Evolutionary conservation across 352 stramenopile genomes (phyloP).

Genomic region (Phytophthora cryptogea): DNA sequence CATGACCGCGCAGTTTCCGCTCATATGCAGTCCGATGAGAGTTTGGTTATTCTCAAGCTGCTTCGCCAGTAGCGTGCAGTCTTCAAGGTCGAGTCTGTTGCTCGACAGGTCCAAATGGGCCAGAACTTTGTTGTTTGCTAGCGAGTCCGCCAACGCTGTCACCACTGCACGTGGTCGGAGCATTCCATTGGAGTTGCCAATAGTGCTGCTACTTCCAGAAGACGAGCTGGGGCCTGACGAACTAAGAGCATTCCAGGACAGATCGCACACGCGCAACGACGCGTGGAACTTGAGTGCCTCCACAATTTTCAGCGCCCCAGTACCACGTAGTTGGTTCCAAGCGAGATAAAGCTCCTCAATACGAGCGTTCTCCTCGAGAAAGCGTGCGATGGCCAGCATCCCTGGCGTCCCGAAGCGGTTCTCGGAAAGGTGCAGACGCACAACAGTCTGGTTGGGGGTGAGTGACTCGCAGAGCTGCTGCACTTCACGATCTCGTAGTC

Average conservation of each 20-base stretch:
- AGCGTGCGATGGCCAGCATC: slow-evolving; percentile 68
- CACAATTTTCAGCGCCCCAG: slow-evolving; percentile 71
- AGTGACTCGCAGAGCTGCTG: slow-evolving; percentile 76
- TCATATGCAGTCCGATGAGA: slow-evolving; percentile 77
- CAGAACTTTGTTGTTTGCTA: slow-evolving; percentile 82
- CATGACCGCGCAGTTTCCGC: slow-evolving; percentile 69
- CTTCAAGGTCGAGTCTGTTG: slow-evolving; percentile 66
- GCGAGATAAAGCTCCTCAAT: slow-evolving; percentile 81
- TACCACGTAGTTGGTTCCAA: slow-evolving; percentile 75
- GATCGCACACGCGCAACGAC: slow-evolving; percentile 66
- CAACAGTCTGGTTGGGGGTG: slow-evolving; percentile 69
- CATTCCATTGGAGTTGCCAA: slow-evolving; percentile 5
- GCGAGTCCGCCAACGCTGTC: slow-evolving; percentile 55
- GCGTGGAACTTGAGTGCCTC: slow-evolving; percentile 77
- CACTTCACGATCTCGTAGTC: slow-evolving; percentile 63
- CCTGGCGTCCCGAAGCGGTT: slow-evolving; percentile 67
- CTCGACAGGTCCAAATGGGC: slow-evolving; percentile 72
- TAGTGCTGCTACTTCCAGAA: background rate
- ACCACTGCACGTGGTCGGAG: slow-evolving; percentile 53
- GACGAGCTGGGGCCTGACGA: slow-evolving; percentile 30
- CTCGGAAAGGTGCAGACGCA: slow-evolving; percentile 70
- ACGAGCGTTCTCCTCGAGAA: slow-evolving; percentile 75
- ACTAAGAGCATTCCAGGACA: slow-evolving; percentile 80
- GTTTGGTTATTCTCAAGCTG: slow-evolving; percentile 77
- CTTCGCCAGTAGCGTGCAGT: slow-evolving; percentile 62